phyloP scores from a whole-genome alignment of 1,139 yeast species.

The Geotrichum carabidarum region DNA sequence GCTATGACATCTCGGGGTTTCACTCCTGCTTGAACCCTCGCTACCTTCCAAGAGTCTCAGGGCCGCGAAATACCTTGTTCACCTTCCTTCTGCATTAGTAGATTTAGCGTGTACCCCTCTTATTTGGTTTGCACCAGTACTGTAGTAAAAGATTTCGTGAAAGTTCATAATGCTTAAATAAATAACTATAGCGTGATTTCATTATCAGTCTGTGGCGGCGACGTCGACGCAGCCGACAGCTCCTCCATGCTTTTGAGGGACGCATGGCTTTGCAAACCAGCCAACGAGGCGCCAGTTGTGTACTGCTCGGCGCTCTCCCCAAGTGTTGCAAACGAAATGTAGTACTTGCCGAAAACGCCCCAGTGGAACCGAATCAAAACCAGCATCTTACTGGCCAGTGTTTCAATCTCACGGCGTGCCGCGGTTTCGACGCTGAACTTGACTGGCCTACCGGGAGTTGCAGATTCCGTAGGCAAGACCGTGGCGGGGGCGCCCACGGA shows the following conservation, averaged over 20 bases:
- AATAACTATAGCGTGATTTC: constrained; percentile 1
- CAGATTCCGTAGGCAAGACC: neutral
- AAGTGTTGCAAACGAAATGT: constrained; percentile 25
- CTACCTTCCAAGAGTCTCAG: too few species aligned
- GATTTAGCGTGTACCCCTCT: too few species aligned
- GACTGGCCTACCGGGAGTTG: neutral
- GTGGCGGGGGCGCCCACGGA: constrained; percentile 15
- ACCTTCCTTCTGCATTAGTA: too few species aligned
- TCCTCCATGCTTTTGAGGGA: neutral
- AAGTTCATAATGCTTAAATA: neutral
- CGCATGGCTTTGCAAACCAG: neutral
- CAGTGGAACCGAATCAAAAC: constrained; percentile 66
- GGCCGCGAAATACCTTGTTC: too few species aligned
- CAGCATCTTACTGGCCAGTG: constrained; percentile 45
- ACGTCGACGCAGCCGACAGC: neutral
- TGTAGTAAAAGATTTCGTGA: too few species aligned
- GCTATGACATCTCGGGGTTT: too few species aligned
- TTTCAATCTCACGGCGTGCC: constrained; percentile 9
- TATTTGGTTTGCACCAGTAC: too few species aligned
- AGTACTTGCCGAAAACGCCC: constrained; percentile 56
- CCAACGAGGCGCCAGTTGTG: neutral
- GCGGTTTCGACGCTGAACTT: constrained; percentile 4
- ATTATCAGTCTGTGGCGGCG: neutral
- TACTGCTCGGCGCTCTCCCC: constrained; percentile 1
- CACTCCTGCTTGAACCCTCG: too few species aligned